Conservation (phyloP, 106 monocot species). For the Apostasia ramifera region DNA sequence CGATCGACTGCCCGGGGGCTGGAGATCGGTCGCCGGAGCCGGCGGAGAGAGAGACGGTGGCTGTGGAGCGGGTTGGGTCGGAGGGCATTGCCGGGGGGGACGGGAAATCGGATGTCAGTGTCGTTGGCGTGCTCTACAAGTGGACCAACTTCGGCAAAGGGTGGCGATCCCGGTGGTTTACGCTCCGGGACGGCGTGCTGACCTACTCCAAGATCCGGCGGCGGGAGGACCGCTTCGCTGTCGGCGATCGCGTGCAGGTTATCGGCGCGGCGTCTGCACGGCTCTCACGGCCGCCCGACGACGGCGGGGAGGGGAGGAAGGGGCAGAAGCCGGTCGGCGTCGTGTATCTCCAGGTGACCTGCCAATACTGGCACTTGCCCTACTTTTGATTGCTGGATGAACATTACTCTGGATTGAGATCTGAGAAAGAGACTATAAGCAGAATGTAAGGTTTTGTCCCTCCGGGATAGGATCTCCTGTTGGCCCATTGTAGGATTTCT, state of each 20-base stretch:
- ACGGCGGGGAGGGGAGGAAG: not conserved
- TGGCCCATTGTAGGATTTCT: constrained; percentile 3
- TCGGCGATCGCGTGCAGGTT: constrained; percentile 37
- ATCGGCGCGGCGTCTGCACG: constrained; percentile 36
- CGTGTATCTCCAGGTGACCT: constrained; percentile 45
- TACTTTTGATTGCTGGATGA: not conserved
- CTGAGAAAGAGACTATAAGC: constrained; percentile 1
- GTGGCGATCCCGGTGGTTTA: constrained; percentile 17
- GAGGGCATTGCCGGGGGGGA: constrained; percentile 3
- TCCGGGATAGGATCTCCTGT: constrained; percentile 5
- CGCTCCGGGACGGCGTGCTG: constrained; percentile 8
- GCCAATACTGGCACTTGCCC: not conserved
- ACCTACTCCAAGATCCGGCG: constrained; percentile 50
- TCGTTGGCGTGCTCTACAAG: constrained; percentile 51
- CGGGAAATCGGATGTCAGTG: constrained; percentile 16
- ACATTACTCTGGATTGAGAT: no score
- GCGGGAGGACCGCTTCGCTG: constrained; percentile 42
- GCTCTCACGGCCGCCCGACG: not conserved
- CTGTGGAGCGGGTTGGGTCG: not conserved
- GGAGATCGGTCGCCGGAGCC: constrained; percentile 1
- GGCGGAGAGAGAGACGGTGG: not conserved
- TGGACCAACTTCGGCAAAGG: constrained; percentile 38
- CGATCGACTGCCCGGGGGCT: constrained; percentile 21
- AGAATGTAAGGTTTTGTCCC: not conserved
- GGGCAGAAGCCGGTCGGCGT: constrained; percentile 21